phyloP scores from a whole-genome alignment of 768 basidiomycete species.

The Omphalotus guepiniiformis region DNA sequence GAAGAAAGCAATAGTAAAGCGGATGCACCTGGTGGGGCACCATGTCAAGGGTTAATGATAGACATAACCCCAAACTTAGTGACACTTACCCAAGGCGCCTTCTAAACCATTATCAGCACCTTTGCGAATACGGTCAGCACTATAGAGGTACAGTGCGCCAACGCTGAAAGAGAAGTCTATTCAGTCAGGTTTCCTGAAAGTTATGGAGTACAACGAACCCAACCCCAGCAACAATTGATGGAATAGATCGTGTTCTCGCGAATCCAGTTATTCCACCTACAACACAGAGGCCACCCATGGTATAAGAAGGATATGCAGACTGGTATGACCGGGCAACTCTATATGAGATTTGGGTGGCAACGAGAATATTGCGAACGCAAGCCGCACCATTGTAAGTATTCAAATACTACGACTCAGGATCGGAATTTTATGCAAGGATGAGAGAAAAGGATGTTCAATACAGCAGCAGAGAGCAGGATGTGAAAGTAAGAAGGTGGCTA shows the following conservation, averaged over 20 bases:
- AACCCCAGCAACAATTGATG: conserved; percentile 79
- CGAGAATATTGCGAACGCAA: no score
- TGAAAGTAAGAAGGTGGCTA: no score
- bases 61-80: not conserved
- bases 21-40: conserved; percentile 55
- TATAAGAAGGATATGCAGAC: conserved; percentile 80
- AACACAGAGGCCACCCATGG: conserved; percentile 73
- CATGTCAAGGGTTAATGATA: conserved; percentile 1
- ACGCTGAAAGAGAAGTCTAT: conserved; percentile 42
- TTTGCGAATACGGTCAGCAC: conserved; percentile 70
- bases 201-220: conserved; percentile 36
- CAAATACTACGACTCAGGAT: no score
- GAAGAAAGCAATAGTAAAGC: conserved; percentile 72
- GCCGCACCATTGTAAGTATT: no score
- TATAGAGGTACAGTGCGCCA: conserved; percentile 75
- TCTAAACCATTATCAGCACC: conserved; percentile 74
- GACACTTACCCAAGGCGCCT: conserved; percentile 64
- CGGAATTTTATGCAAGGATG: no score
- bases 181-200: not conserved
- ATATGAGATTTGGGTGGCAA: no score
- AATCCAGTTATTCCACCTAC: conserved; percentile 75
- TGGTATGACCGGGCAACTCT: no score
- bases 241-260: conserved; percentile 67
- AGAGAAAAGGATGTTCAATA: no score
- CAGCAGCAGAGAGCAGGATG: no score